Conservation (phyloP, 345 rosid genomes). For the Eutrema heterophyllum region DNA sequence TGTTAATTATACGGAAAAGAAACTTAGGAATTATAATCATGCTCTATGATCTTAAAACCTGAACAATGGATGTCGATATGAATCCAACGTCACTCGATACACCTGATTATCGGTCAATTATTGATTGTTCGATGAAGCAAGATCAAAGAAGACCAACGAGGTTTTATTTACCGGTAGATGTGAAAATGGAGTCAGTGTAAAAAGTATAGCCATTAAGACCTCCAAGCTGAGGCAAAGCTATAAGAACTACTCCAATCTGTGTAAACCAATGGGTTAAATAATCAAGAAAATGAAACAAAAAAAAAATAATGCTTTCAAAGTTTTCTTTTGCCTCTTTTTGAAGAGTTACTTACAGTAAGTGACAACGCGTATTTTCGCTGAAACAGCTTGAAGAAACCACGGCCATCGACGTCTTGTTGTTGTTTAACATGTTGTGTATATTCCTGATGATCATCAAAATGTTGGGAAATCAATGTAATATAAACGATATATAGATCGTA, state of each 20-base stretch:
- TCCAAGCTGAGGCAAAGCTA: conserved; percentile 80
- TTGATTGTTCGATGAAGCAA: no score
- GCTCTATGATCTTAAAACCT: conserved; percentile 38
- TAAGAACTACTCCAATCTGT: conserved; percentile 68
- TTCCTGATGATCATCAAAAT: conserved; percentile 7
- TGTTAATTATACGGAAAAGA: neutral
- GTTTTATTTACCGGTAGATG: conserved; percentile 44
- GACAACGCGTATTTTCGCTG: conserved; percentile 24
- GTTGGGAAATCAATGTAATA: neutral
- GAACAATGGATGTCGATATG: conserved; percentile 64
- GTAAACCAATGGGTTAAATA: neutral
- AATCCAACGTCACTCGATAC: conserved; percentile 67
- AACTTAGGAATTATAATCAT: neutral
- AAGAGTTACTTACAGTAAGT: conserved; percentile 12
- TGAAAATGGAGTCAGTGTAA: conserved; percentile 50
- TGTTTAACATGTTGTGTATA: conserved; percentile 23
- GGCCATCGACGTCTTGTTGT: neutral
- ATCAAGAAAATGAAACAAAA: neutral
- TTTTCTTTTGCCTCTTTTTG: neutral
- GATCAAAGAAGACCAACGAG: neutral
- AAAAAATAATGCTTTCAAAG: neutral
- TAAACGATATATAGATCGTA: no score
- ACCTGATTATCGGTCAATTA: no score
- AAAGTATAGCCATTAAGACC: conserved; percentile 57
- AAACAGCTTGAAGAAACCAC: conserved; percentile 15